Evolutionary conservation across 352 stramenopile genomes (phyloP).

Genomic region (Globisporangium acanthophoron): DNA sequence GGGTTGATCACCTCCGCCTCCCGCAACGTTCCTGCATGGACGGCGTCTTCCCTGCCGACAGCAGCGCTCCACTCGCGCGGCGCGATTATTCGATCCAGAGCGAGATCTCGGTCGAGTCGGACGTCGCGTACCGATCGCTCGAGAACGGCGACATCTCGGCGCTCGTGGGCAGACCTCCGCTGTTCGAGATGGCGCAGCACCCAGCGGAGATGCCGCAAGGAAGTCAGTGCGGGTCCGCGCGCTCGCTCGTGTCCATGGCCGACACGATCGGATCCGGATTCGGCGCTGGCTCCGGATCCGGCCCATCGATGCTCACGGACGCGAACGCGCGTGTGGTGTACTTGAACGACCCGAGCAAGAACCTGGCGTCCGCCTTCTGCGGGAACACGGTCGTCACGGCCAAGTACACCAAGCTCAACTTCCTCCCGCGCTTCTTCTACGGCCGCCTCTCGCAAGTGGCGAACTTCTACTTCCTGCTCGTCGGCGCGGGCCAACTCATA

Average conservation of each 20-base stretch:
- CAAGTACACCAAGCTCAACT: conserved; percentile 87
- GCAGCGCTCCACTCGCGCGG: conserved; percentile 5
- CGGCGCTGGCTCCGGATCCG: not conserved
- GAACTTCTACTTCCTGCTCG: conserved; percentile 89
- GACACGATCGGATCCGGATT: conserved; percentile 1
- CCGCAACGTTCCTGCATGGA: conserved; percentile 7
- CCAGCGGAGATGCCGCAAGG: not conserved
- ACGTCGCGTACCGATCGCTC: conserved; percentile 38
- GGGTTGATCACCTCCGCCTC: not conserved
- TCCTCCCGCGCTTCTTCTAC: conserved; percentile 83
- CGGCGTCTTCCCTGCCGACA: conserved; percentile 8
- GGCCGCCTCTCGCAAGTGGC: conserved; percentile 76
- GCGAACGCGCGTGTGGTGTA: conserved; percentile 58
- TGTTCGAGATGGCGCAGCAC: not conserved
- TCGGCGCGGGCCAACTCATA: conserved; percentile 84
- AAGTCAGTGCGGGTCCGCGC: conserved; percentile 3
- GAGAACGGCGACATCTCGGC: conserved; percentile 30
- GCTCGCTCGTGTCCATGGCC: conserved; percentile 11
- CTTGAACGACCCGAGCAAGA: conserved; percentile 60
- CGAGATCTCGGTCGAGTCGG: conserved; percentile 35
- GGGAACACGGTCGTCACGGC: conserved; percentile 80
- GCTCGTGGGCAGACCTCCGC: conserved; percentile 1
- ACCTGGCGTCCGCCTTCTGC: conserved; percentile 51
- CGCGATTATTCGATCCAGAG: conserved; percentile 34
- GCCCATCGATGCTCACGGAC: conserved; percentile 26